A percentile compares a stretch with the other conserved stretches of the same genome.
These are phyloP conservation scores for Dalbergia cultrata DNA, from an alignment of 306 rosid genomes.

Conservation along the genomic window DNA sequence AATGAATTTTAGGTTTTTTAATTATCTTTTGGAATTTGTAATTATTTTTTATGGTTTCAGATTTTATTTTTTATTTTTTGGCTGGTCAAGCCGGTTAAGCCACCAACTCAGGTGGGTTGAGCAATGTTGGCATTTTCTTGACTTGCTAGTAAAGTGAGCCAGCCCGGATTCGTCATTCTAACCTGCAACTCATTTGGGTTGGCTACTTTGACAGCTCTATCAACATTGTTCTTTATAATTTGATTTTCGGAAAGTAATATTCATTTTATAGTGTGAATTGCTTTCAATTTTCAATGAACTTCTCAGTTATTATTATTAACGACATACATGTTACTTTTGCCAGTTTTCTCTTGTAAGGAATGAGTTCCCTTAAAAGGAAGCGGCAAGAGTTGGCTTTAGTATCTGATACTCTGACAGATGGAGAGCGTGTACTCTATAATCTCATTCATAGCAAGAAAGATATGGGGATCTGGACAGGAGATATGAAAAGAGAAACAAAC, in stretches of 20 bases:
- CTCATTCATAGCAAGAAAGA: conserved; percentile 62
- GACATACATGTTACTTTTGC: not conserved
- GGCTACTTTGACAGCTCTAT: too few relatives aligned
- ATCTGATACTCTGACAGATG: conserved; percentile 53
- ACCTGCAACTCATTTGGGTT: too few relatives aligned
- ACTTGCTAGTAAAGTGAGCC: too few relatives aligned
- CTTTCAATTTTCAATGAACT: conserved; percentile 2
- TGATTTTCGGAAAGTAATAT: conserved; percentile 16
- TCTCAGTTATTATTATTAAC: conserved; percentile 9
- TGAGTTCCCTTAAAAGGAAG: conserved; percentile 71
- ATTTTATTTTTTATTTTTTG: too few relatives aligned
- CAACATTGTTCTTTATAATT: not conserved
- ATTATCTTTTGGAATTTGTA: too few relatives aligned
- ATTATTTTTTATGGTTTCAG: too few relatives aligned
- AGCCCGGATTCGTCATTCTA: too few relatives aligned
- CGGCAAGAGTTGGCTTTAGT: conserved; percentile 51
- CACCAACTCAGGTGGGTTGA: too few relatives aligned
- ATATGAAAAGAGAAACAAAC: conserved; percentile 65
- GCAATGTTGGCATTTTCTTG: too few relatives aligned
- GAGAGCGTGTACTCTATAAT: conserved; percentile 57
- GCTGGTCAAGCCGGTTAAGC: too few relatives aligned
- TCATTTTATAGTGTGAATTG: conserved; percentile 21
- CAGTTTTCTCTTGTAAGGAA: conserved; percentile 42
- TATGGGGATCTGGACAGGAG: conserved; percentile 72
- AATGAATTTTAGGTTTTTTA: too few relatives aligned